Conservation (phyloP, 192 early-diverging fungal genomes). For the Umbelopsis sp. region DNA sequence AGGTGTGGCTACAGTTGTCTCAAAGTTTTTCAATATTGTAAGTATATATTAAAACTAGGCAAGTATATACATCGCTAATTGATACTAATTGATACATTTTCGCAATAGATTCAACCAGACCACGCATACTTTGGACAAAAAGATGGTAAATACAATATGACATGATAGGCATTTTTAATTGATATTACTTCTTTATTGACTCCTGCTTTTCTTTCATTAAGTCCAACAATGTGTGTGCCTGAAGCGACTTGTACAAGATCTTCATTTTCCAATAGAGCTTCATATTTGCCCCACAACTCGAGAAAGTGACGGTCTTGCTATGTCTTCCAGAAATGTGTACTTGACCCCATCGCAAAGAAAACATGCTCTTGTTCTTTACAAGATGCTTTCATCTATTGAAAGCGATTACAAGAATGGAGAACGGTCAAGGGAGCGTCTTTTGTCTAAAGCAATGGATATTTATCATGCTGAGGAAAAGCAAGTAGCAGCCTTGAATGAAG, state of each 20-base stretch:
- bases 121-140: constrained; percentile 95
- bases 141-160: constrained; percentile 59
- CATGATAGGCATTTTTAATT: neutral
- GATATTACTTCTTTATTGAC: neutral
- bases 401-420: constrained; percentile 45
- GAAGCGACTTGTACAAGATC: constrained; percentile 79
- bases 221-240: constrained; percentile 88
- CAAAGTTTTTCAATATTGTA: constrained; percentile 90
- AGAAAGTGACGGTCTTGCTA: constrained; percentile 83
- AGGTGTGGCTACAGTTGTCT: constrained; percentile 93
- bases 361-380: constrained; percentile 74
- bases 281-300: constrained; percentile 75
- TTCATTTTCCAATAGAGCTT: constrained; percentile 78
- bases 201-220: neutral
- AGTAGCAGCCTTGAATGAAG: constrained; percentile 43
- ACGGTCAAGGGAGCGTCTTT: constrained; percentile 45
- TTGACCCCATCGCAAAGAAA: constrained; percentile 70
- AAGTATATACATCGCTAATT: neutral
- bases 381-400: constrained; percentile 61
- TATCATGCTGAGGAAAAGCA: constrained; percentile 48
- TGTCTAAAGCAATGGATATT: constrained; percentile 51
- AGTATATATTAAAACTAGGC: constrained; percentile 1
- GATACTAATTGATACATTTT: no score
- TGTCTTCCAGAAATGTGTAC: constrained; percentile 91
- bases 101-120: constrained; percentile 65